Conservation (phyloP, 345 rosid species). For the Brassica incana region DNA sequence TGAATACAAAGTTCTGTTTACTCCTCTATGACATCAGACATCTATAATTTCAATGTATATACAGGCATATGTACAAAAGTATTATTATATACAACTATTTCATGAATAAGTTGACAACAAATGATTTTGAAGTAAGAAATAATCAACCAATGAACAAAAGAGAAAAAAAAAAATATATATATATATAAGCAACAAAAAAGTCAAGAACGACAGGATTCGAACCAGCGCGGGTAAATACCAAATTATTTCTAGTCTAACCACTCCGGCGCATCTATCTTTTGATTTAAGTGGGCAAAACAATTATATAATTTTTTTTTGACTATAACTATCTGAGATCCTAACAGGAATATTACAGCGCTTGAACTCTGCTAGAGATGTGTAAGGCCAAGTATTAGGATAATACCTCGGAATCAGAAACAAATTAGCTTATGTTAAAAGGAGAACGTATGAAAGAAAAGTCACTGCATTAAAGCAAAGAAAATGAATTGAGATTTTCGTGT, state of each 20-base stretch:
- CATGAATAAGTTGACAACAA: not conserved
- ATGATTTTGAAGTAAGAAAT: not conserved
- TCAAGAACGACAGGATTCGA: constrained; percentile 67
- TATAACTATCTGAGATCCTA: too few species aligned
- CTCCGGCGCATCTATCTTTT: constrained; percentile 42
- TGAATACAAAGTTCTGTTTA: not conserved
- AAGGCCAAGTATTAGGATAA: not conserved
- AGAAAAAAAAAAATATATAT: too few species aligned
- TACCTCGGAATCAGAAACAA: not conserved
- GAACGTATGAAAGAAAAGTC: too few species aligned
- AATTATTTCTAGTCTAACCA: constrained; percentile 90
- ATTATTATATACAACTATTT: not conserved
- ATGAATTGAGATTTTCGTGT: not conserved
- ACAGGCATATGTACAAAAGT: not conserved
- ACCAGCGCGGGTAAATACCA: constrained; percentile 95
- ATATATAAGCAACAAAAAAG: not conserved
- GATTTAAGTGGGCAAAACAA: too few species aligned
- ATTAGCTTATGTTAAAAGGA: not conserved
- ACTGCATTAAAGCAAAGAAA: not conserved
- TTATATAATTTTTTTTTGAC: too few species aligned
- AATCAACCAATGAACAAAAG: not conserved
- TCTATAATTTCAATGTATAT: not conserved
- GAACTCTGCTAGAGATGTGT: not conserved
- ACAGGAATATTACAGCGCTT: too few species aligned
- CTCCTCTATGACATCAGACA: not conserved